A percentile compares a stretch with the other conserved stretches of the same genome.
These are phyloP conservation scores for Salix exigua DNA, from an alignment of 345 rosid genomes.

Conservation along the genomic window DNA sequence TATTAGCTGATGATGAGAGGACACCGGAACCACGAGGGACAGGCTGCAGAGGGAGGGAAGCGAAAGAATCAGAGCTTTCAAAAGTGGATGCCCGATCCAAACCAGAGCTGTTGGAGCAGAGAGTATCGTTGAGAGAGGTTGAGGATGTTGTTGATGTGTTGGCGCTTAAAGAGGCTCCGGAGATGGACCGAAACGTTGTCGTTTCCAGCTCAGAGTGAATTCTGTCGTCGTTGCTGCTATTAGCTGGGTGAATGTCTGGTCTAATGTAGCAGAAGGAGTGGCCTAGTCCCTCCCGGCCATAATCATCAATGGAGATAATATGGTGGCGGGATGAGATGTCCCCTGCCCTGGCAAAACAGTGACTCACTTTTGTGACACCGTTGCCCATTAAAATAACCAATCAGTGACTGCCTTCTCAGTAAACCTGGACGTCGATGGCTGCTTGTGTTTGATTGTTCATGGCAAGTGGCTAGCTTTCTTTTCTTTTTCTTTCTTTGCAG, in stretches of 20 bases:
- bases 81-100: constrained; percentile 74
- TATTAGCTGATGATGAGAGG: too few species aligned
- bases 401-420: constrained; percentile 4
- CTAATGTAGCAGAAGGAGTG: constrained; percentile 92
- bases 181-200: constrained; percentile 80
- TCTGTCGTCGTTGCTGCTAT: constrained; percentile 28
- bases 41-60: constrained; percentile 85
- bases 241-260: constrained; percentile 52
- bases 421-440: too few species aligned
- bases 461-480: not conserved
- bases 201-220: constrained; percentile 61
- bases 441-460: not conserved
- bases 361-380: constrained; percentile 56
- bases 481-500: not conserved
- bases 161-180: constrained; percentile 96
- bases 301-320: constrained; percentile 21
- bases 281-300: constrained; percentile 73
- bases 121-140: constrained; percentile 51
- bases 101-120: constrained; percentile 37
- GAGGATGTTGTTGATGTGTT: constrained; percentile 83
- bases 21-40: constrained; percentile 42
- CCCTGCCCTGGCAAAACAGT: constrained; percentile 57
- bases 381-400: constrained; percentile 49
- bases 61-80: constrained; percentile 79
- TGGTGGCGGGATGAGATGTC: constrained; percentile 45